Base-by-base conservation (phyloP, 495 filamentous ascomycete genomes). In the Neurospora tetrasperma region DNA sequence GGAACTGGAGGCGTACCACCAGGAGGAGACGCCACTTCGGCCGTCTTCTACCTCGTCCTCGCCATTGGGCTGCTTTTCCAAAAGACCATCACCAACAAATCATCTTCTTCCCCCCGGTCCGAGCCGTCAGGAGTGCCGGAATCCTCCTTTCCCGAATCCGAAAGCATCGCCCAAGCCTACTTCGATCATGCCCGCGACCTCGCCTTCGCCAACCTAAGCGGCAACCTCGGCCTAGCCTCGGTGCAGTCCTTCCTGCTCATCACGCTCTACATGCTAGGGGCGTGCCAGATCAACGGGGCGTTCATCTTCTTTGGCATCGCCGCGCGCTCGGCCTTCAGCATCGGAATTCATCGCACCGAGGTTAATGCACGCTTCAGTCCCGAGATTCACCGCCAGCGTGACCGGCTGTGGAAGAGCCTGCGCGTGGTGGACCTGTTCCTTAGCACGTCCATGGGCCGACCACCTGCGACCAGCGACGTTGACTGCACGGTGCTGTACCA, bases 361-460 rank as follows among this genome's bases (percentile, higher is more conserved):
- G 87, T 88, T 23, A 90, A 90, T 76, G 81, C 86, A 6, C 79
- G 87, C 1, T 90, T 90, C 74, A 87, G 85, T 69, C 75, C 80
- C 2, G 81, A 83, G 3, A 80, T 85, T 27, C 83, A 86, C 41
- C 78, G 80, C 3, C 81, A 79, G 75, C 82, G 88, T 71, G 88
- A 90, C 70, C 83, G 85, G 16, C 82, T 89, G 0, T 90, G 88
- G 88, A 89, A 87, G 75, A 89, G 87, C 74, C 79, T 90, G 14
- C 83, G 88, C 1, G 85, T 90, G 71, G 81, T 89, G 73, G 88
- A 90, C 72, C 73, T 90, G 7, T 90, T 88, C 71, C 83, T 90
- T 42, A 88, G 85, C 75, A 86, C 86, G 46, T 89, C 87, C 1
- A 81, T 90, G 76, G 88, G 88, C 0, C 84, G 88, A 0, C 88